Percentiles rank a stretch among this genome's conserved stretches.
These are phyloP conservation scores for Hordeum pubiflorum DNA, from an alignment of 202 grass and related monocot genomes.

Conservation along the genomic window DNA sequence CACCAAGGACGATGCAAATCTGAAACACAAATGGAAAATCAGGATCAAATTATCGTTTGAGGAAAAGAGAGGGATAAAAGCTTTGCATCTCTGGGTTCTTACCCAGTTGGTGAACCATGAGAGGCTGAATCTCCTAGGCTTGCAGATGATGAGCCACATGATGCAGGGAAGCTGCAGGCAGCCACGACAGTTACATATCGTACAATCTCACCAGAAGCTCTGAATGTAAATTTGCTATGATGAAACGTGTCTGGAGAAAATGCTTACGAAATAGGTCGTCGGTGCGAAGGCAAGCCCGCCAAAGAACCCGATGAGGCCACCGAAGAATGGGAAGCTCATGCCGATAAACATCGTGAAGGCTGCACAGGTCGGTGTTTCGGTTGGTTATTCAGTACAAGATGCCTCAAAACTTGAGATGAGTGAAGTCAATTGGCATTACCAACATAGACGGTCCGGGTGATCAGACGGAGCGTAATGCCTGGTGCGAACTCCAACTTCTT, in stretches of 20 bases:
- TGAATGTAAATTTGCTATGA: not conserved
- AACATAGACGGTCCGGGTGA: constrained; percentile 54
- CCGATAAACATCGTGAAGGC: constrained; percentile 88
- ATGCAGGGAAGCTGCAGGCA: constrained; percentile 71
- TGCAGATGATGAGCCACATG: constrained; percentile 86
- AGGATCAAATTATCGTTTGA: not conserved
- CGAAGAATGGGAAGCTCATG: constrained; percentile 88
- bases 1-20: constrained; percentile 76
- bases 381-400: not conserved
- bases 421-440: constrained; percentile 29
- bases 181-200: not conserved
- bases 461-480: constrained; percentile 51
- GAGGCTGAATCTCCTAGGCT: constrained; percentile 64
- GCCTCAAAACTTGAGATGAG: not conserved
- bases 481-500: constrained; percentile 57
- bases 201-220: not conserved
- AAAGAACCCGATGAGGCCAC: constrained; percentile 78
- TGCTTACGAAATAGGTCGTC: constrained; percentile 77
- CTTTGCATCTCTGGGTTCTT: constrained; percentile 10
- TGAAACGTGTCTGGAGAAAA: not conserved
- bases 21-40: constrained; percentile 23
- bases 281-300: constrained; percentile 81
- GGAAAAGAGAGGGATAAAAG: not conserved
- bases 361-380: constrained; percentile 13
- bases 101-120: constrained; percentile 94